Percentiles rank a stretch among this genome's conserved stretches.
Evolutionary conservation across 2,329 filamentous ascomycete species (phyloP).

Genomic region (Diaporthe eres): DNA sequence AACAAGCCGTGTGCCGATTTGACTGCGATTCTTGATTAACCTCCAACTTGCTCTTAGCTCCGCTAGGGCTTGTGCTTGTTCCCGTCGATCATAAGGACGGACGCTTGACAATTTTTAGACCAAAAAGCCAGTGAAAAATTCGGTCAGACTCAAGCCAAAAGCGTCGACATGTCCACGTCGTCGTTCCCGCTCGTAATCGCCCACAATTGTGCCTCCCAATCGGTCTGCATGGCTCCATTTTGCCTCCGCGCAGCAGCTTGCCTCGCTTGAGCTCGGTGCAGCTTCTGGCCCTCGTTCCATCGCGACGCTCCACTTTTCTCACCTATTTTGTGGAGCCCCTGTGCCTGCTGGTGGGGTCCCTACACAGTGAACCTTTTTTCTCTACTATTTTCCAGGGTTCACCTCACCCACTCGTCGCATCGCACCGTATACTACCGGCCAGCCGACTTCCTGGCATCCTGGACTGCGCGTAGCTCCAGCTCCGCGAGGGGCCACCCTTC

Average conservation of each 20-base stretch:
- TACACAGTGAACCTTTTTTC: conserved; percentile 22
- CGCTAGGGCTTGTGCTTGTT: background rate
- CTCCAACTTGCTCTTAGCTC: background rate
- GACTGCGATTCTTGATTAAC: conserved; percentile 11
- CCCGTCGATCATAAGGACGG: background rate
- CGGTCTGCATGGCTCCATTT: conserved; percentile 4
- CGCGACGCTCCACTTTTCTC: background rate
- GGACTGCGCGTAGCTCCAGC: background rate
- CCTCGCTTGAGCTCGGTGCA: background rate
- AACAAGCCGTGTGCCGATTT: conserved; percentile 18
- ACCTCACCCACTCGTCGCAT: background rate
- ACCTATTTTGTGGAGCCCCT: conserved; percentile 24
- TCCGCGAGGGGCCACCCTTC: conserved; percentile 1
- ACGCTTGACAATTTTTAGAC: background rate
- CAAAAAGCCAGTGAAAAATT: background rate
- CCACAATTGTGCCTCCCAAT: background rate
- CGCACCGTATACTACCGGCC: conserved; percentile 16
- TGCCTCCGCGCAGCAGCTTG: background rate
- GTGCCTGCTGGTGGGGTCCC: conserved; percentile 15
- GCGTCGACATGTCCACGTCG: background rate
- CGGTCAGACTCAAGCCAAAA: background rate
- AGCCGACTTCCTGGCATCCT: background rate
- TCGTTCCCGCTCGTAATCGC: background rate
- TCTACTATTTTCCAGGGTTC: conserved; percentile 5
- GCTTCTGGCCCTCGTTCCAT: conserved; percentile 27